Conservation (phyloP, 1,284 basidiomycete species). For the Apiotrichum gracile region DNA sequence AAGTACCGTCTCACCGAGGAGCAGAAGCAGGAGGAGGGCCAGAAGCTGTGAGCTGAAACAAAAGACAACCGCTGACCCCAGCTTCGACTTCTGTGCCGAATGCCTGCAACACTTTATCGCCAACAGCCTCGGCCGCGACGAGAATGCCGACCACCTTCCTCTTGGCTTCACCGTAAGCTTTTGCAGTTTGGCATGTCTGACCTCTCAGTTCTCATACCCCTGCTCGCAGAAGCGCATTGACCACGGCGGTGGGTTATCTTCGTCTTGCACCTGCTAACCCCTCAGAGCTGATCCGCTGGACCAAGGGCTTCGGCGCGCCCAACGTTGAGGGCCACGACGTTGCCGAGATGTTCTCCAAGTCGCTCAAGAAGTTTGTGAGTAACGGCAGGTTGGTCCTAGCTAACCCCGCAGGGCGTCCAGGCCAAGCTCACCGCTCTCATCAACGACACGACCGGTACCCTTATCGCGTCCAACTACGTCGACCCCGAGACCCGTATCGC, state of each 20-base stretch:
- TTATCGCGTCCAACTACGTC: conserved; percentile 95
- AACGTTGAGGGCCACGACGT: conserved; percentile 93
- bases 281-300: conserved; percentile 85
- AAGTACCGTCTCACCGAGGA: conserved; percentile 97
- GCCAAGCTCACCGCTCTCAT: conserved; percentile 78
- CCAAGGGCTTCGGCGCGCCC: conserved; percentile 90
- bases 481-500: conserved; percentile 85
- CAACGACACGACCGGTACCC: conserved; percentile 95
- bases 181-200: background rate
- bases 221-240: conserved; percentile 90
- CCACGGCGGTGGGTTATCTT: conserved; percentile 57
- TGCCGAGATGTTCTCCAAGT: conserved; percentile 81
- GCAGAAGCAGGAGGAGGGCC: conserved; percentile 96
- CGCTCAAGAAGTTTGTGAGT: conserved; percentile 61
- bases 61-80: conserved; percentile 10
- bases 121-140: conserved; percentile 56
- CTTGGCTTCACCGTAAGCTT: conserved; percentile 83
- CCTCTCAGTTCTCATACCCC: conserved; percentile 78
- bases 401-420: conserved; percentile 50
- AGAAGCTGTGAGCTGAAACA: conserved; percentile 55
- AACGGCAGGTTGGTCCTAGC: background rate
- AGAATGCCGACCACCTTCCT: conserved; percentile 67
- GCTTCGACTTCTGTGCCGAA: conserved; percentile 94
- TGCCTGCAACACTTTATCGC: conserved; percentile 85
- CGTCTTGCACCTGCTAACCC: conserved; percentile 3